These are phyloP conservation scores for Tolypocladium pustulatum DNA, from an alignment of 2,329 filamentous ascomycete genomes.

Conservation along the genomic window DNA sequence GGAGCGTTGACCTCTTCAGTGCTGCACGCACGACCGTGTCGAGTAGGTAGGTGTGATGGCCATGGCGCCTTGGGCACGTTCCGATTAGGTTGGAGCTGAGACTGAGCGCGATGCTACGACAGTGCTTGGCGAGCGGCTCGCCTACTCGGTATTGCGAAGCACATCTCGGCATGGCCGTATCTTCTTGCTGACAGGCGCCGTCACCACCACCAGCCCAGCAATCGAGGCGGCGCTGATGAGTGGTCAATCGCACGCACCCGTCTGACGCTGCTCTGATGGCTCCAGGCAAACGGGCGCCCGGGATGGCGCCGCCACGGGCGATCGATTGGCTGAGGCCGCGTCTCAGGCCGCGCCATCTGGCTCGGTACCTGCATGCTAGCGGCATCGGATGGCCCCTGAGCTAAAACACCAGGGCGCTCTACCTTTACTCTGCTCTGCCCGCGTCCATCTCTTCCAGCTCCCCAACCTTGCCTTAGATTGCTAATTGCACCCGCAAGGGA, in stretches of 20 bases:
- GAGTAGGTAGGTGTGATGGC: no score
- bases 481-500: no score
- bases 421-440: no score
- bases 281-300: neutral
- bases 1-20: neutral
- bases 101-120: neutral
- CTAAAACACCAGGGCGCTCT: neutral
- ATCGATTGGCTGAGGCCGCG: constrained; percentile 20
- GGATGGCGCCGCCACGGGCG: constrained; percentile 1
- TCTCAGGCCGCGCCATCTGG: constrained; percentile 17
- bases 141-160: no score
- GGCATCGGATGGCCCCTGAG: constrained; percentile 5
- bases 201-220: neutral
- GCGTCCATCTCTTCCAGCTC: no score
- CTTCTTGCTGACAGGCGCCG: neutral
- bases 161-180: neutral
- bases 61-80: neutral
- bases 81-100: neutral
- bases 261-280: neutral
- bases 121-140: neutral
- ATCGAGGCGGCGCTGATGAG: no score
- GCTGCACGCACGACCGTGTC: neutral
- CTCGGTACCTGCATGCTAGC: constrained; percentile 13
- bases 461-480: no score
- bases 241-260: no score